A percentile compares a stretch with the other conserved stretches of the same genome.
Conservation (phyloP, 2,329 filamentous ascomycete species). For the Plectosphaerella sp. region DNA sequence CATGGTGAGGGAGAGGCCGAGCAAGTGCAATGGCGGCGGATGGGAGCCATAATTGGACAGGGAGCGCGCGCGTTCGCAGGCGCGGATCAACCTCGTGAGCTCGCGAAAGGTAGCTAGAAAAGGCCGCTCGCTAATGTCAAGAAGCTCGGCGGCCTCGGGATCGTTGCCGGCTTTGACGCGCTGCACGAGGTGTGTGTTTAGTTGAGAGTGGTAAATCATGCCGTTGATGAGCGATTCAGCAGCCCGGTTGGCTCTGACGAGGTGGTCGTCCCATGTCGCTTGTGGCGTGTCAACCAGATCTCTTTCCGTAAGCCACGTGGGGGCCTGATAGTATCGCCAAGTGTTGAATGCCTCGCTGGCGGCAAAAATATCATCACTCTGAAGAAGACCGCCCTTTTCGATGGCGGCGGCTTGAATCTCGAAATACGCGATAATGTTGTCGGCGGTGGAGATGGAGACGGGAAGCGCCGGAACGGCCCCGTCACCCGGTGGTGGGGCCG, state of each 20-base stretch:
- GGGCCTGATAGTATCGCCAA: slow-evolving; percentile 7
- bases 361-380: not conserved
- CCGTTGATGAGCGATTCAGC: slow-evolving; percentile 8
- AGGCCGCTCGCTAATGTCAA: not conserved
- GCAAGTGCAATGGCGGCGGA: not conserved
- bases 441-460: not conserved
- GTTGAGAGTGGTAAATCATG: not conserved
- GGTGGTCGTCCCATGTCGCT: not conserved
- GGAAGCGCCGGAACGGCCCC: not conserved
- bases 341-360: slow-evolving; percentile 2
- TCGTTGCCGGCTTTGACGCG: not conserved
- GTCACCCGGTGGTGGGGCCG: not conserved
- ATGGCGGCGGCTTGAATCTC: slow-evolving; percentile 3
- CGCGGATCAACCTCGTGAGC: not conserved
- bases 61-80: not conserved
- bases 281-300: not conserved
- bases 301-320: not conserved
- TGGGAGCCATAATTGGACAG: not conserved
- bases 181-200: not conserved
- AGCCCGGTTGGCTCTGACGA: slow-evolving; percentile 2
- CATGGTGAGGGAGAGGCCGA: not conserved
- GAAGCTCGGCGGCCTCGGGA: not conserved
- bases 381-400: slow-evolving; percentile 1
- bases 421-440: slow-evolving; percentile 2
- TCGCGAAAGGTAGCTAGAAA: not conserved